Evolutionary conservation across 768 basidiomycete species (phyloP).

Genomic region (Auricularia sp.): DNA sequence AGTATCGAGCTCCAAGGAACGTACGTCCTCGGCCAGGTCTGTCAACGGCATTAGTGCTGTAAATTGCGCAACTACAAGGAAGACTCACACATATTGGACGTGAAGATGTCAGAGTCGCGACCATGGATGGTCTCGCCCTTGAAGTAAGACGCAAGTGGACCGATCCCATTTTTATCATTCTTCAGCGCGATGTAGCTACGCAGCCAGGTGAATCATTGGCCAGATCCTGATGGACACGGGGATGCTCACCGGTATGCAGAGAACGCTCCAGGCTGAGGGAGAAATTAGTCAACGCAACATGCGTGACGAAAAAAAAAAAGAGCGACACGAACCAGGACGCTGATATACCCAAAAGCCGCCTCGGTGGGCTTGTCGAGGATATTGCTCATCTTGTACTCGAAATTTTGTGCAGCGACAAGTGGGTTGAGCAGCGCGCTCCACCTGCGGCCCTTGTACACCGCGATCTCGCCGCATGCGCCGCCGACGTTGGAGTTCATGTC

Average conservation of each 20-base stretch:
- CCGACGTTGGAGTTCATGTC: constrained; percentile 87
- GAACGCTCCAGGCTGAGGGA: constrained; percentile 76
- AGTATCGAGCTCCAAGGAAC: constrained; percentile 13
- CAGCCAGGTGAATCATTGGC: constrained; percentile 2
- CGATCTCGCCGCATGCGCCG: constrained; percentile 96
- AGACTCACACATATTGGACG: constrained; percentile 86
- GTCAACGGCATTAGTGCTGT: not conserved
- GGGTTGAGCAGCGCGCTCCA: constrained; percentile 80
- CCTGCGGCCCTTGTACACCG: constrained; percentile 81
- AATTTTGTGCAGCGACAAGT: constrained; percentile 89
- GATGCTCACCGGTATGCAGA: constrained; percentile 64
- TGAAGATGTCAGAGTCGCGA: constrained; percentile 83
- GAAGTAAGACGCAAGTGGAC: constrained; percentile 93
- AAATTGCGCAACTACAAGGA: not conserved
- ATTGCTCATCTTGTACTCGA: constrained; percentile 88
- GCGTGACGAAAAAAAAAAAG: not conserved
- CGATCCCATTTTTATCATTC: constrained; percentile 71
- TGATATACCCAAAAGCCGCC: constrained; percentile 90
- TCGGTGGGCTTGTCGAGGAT: constrained; percentile 88
- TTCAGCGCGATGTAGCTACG: constrained; percentile 76
- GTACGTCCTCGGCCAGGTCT: constrained; percentile 87
- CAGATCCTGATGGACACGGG: not conserved
- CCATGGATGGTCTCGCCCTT: constrained; percentile 86
- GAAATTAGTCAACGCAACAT: not conserved
- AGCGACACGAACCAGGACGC: constrained; percentile 60